Conservation (phyloP, 768 basidiomycete genomes). For the Boletus pseudo-olivaceus region DNA sequence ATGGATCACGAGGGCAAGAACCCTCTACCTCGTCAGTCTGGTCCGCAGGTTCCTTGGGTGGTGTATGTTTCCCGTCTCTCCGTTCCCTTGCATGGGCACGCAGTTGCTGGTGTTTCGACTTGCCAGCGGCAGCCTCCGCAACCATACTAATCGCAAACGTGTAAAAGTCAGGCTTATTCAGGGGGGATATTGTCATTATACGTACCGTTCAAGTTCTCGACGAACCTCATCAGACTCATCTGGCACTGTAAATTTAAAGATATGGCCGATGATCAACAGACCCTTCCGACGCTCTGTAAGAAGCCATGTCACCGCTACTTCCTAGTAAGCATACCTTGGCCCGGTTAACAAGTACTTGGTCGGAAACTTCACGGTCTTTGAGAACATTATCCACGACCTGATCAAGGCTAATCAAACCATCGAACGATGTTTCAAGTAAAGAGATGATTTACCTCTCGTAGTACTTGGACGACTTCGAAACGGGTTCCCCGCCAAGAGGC, state of each 20-base stretch:
- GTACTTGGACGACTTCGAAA: constrained; percentile 88
- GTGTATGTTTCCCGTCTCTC: constrained; percentile 39
- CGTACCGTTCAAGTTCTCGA: constrained; percentile 87
- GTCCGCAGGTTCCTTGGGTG: constrained; percentile 32
- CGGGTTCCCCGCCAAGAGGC: constrained; percentile 98
- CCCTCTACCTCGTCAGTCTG: constrained; percentile 18
- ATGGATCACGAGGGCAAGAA: constrained; percentile 12
- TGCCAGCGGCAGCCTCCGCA: constrained; percentile 77
- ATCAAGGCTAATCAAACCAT: background rate
- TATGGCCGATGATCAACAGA: constrained; percentile 81
- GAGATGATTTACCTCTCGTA: constrained; percentile 54
- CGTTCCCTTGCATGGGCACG: constrained; percentile 25
- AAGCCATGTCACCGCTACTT: background rate
- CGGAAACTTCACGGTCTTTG: constrained; percentile 71
- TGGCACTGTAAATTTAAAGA: constrained; percentile 81
- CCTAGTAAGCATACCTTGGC: constrained; percentile 61
- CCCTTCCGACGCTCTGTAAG: constrained; percentile 45
- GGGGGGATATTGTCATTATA: background rate
- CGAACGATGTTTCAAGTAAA: constrained; percentile 1
- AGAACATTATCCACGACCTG: constrained; percentile 82
- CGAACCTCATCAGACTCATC: constrained; percentile 94
- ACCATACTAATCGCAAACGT: constrained; percentile 57
- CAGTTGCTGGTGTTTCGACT: constrained; percentile 50
- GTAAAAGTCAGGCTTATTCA: constrained; percentile 2
- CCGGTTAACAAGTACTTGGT: constrained; percentile 68